These are phyloP conservation scores for Ceratocystis colombiana DNA, from an alignment of 2,329 filamentous ascomycete genomes.

Conservation along the genomic window DNA sequence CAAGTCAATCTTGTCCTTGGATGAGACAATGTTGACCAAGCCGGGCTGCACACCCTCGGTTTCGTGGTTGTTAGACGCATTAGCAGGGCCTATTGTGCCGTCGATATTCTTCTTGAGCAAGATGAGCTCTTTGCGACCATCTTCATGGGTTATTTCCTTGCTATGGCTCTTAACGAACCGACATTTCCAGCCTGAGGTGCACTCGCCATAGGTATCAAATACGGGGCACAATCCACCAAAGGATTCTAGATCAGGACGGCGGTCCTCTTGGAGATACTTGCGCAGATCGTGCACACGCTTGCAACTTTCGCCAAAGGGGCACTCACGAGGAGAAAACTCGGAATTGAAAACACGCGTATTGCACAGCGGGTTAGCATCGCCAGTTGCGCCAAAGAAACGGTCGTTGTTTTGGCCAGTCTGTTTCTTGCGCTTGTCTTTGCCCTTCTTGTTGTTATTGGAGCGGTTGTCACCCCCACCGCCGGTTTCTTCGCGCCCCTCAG, in stretches of 20 bases:
- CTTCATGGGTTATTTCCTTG: constrained; percentile 62
- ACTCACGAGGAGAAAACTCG: constrained; percentile 73
- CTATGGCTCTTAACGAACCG: constrained; percentile 83
- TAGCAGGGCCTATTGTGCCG: constrained; percentile 31
- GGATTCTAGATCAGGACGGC: constrained; percentile 67
- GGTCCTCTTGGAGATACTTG: constrained; percentile 64
- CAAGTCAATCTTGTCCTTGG: constrained; percentile 62
- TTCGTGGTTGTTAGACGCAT: constrained; percentile 33
- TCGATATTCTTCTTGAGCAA: constrained; percentile 41
- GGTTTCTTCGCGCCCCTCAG: constrained; percentile 39
- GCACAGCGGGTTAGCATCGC: constrained; percentile 69
- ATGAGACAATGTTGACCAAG: constrained; percentile 63
- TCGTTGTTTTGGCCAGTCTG: constrained; percentile 65
- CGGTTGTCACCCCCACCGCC: constrained; percentile 31
- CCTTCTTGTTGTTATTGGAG: constrained; percentile 36
- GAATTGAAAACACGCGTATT: constrained; percentile 57
- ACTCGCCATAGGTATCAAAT: constrained; percentile 65
- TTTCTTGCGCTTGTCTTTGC: constrained; percentile 38
- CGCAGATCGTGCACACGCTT: constrained; percentile 74
- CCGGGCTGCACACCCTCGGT: constrained; percentile 49
- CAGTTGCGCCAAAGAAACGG: constrained; percentile 68
- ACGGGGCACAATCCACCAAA: constrained; percentile 73
- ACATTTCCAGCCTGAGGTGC: constrained; percentile 85
- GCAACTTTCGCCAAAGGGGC: constrained; percentile 70
- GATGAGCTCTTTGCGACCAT: constrained; percentile 73